Evolutionary conservation across 306 rosid genomes (phyloP).

Genomic region (Quercus mongolica): DNA sequence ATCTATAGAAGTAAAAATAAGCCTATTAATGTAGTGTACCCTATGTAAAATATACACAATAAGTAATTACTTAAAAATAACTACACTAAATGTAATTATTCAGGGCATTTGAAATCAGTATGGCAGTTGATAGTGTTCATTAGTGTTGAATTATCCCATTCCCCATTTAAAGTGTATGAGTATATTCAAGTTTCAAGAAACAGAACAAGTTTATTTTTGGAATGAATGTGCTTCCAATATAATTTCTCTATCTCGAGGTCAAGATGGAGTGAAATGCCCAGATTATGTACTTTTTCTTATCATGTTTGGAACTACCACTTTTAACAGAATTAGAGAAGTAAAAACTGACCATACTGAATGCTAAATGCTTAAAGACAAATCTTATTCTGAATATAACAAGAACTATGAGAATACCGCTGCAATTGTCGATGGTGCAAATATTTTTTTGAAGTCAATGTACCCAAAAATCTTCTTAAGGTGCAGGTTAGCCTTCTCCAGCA

Average conservation of each 20-base stretch:
- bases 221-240: not conserved
- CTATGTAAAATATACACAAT: not conserved
- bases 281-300: not conserved
- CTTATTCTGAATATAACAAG: not conserved
- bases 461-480: not conserved
- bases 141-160: not conserved
- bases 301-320: not conserved
- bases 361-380: too few species aligned
- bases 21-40: not conserved
- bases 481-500: conserved; percentile 6
- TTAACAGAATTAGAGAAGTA: too few species aligned
- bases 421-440: conserved; percentile 31
- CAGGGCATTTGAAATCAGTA: not conserved
- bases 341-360: too few species aligned
- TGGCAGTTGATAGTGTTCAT: not conserved
- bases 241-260: not conserved
- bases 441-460: conserved; percentile 25
- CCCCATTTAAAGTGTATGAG: not conserved
- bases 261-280: not conserved
- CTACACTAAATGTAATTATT: not conserved
- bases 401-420: conserved; percentile 25
- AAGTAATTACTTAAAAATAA: not conserved
- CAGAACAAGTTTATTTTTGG: not conserved
- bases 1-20: conserved; percentile 16
- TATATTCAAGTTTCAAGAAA: too few species aligned